Evolutionary conservation across 1,284 basidiomycete genomes (phyloP), one percentile per base, ranked within the genome.

Genomic region (Grifola frondosa): DNA sequence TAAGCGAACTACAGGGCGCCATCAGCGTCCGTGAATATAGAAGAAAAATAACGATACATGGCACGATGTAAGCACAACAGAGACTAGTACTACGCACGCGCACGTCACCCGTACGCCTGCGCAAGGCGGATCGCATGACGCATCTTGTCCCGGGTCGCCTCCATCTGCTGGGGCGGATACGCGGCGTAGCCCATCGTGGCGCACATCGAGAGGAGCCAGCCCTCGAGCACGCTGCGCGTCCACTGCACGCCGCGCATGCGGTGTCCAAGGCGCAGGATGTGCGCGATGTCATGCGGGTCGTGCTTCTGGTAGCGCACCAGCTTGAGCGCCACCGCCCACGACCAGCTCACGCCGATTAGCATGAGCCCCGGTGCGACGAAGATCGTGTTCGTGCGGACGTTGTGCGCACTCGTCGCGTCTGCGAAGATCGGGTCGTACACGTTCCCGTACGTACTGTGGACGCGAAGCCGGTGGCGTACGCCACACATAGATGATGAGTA

Each of bases 241-340:
- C 82, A 84, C 15, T 69, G 63, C 0, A 74, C 66, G 13, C 70
- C 66, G 15, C 75, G 74, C 39, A 77, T 60, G 32, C 66, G 63
- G 4, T 70, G 74, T 2, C 81, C 80, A 48, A 80, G 75, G 36
- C 75, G 63, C 24, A 70, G 63, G 52, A 72, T 67, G 29, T 64
- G 58, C 42, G 72, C 75, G 40, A 65, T 64, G 53, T 68, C 66
- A 12, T 40, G 37, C 8, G 66, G 64, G 49, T 68, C 66, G 49
- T 74, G 69, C 45, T 77, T 77, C 31, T 71, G 62, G 58, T 80
- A 86, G 7, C 83, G 71, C 21, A 81, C 79, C n/a, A 86, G 69
- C 58, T 86, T 86, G 48, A 85, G 73, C 3, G 82, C 79, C 22
- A 85, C 73, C 1, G 75, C 74, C 83, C 83, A 86, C 44, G 77